Conservation (phyloP, 768 basidiomycete species). For the Kwoniella bestiolae region DNA sequence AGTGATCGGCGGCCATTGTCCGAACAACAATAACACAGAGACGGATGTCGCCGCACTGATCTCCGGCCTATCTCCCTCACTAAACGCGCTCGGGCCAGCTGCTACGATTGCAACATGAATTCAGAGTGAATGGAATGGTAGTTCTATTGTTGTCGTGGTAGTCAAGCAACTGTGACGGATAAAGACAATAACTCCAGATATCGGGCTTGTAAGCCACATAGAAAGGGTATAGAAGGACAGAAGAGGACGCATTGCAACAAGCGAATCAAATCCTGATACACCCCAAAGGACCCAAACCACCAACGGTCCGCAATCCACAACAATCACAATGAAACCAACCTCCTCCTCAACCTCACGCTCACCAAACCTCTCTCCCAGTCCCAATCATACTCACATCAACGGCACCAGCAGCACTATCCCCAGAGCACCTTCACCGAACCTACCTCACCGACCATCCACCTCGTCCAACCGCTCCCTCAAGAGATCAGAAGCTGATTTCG, state of each 20-base stretch:
- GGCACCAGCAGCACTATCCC: background rate
- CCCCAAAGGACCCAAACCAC: no score
- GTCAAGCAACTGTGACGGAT: no score
- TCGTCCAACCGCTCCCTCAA: conserved; percentile 27
- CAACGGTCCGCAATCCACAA: no score
- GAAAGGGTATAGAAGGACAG: no score
- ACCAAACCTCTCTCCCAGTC: background rate
- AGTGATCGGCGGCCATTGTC: background rate
- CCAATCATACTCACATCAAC: background rate
- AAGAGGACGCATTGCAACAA: no score
- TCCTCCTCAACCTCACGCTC: background rate
- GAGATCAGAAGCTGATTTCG: conserved; percentile 30
- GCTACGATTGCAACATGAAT: background rate
- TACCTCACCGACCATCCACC: conserved; percentile 28
- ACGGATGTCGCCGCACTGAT: background rate
- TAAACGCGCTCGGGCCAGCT: background rate
- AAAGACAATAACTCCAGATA: no score
- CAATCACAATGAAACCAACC: background rate
- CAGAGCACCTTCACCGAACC: conserved; percentile 20
- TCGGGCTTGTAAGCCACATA: no score
- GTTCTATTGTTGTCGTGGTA: no score
- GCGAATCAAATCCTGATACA: no score
- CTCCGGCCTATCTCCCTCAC: background rate
- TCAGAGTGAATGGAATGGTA: background rate
- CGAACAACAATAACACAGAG: background rate